These are phyloP conservation scores for Trichoderma harzianum DNA, from an alignment of 2,329 filamentous ascomycete species.

Conservation along the genomic window DNA sequence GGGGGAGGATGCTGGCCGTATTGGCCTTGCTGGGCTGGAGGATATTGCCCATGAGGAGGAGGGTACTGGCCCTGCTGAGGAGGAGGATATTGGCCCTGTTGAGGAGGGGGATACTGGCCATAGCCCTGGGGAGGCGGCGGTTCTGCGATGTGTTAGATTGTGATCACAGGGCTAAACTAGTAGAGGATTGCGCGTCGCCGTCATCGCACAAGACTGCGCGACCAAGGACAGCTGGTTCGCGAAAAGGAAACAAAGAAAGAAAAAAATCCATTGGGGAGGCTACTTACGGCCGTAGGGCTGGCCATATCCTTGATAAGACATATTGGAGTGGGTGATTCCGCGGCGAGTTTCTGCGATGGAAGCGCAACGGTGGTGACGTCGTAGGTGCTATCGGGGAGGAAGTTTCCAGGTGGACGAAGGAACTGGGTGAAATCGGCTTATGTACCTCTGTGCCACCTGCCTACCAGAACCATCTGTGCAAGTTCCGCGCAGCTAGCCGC, in stretches of 20 bases:
- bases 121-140: constrained; percentile 39
- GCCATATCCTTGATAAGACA: constrained; percentile 36
- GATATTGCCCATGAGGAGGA: constrained; percentile 33
- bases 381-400: not conserved
- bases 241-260: not conserved
- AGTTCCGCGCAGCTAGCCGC: not conserved
- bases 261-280: not conserved
- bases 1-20: constrained; percentile 30
- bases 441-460: not conserved
- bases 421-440: constrained; percentile 1
- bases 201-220: not conserved
- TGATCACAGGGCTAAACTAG: not conserved
- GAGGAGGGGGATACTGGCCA: constrained; percentile 33
- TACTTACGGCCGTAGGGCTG: constrained; percentile 37
- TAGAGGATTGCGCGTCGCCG: not conserved
- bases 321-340: constrained; percentile 20
- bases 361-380: not conserved
- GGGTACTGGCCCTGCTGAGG: constrained; percentile 34
- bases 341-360: not conserved
- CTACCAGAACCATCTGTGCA: not conserved
- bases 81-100: constrained; percentile 37
- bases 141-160: constrained; percentile 26
- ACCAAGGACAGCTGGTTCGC: not conserved
- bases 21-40: constrained; percentile 31
- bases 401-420: not conserved